Conservation (phyloP, 2,329 filamentous ascomycete species). For the Plenodomus biglobosus region DNA sequence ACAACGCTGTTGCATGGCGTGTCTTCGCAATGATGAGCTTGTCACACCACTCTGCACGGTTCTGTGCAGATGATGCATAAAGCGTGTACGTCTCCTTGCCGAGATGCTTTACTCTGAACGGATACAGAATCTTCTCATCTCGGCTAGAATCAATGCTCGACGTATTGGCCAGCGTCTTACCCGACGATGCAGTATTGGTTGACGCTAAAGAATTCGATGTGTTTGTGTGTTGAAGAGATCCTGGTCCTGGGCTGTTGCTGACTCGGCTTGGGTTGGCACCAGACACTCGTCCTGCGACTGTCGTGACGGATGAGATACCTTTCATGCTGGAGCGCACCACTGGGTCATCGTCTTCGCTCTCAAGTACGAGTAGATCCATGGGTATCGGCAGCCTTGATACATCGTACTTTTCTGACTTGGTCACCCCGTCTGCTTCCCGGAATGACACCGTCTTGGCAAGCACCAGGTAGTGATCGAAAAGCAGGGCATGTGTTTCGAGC, state of each 20-base stretch:
- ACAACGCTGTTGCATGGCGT: conserved; percentile 82
- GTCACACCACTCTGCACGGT: conserved; percentile 83
- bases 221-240: conserved; percentile 66
- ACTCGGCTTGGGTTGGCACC: conserved; percentile 57
- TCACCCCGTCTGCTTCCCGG: conserved; percentile 67
- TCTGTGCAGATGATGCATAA: conserved; percentile 75
- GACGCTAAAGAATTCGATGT: conserved; percentile 63
- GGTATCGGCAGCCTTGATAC: conserved; percentile 94
- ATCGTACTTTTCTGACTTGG: conserved; percentile 81
- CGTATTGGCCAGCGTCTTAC: conserved; percentile 51
- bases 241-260: conserved; percentile 45
- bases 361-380: conserved; percentile 91
- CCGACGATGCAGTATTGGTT: conserved; percentile 54
- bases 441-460: conserved; percentile 75
- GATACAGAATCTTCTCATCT: conserved; percentile 80
- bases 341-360: conserved; percentile 89
- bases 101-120: conserved; percentile 93
- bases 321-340: conserved; percentile 78
- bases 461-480: conserved; percentile 97
- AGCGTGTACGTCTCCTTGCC: conserved; percentile 91
- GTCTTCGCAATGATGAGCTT: conserved; percentile 96
- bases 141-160: conserved; percentile 58
- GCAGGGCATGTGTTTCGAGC: conserved; percentile 88
- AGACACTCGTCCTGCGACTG: conserved; percentile 40
- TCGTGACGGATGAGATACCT: conserved; percentile 63